Base-by-base conservation (phyloP, 768 basidiomycete species). In the Lentinula lateritia region DNA sequence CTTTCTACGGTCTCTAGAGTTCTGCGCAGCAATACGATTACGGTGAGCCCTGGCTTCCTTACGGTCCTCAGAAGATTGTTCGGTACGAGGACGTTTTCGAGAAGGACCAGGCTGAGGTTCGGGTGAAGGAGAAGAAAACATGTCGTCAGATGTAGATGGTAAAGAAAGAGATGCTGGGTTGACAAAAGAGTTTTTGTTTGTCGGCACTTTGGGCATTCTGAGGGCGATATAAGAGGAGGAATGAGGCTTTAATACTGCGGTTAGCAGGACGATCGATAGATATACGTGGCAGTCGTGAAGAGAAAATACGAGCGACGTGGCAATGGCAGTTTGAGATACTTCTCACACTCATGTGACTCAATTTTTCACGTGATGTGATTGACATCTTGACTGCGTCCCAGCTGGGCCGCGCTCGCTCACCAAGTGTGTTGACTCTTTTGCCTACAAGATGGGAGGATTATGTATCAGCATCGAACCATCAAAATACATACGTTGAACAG, bases 11-110 rank as follows among this genome's bases (percentile, higher is more conserved):
- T 96, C 94, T 50, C 94, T 87, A 10, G 90, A 92, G 76, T 94
- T 90, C 79, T 96, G 94, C 5, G 93, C 93, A 1, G 94, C 94
- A 72, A 95, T 92, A 55, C 93, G 84, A 75, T 96, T 96, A 61
- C 94, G 87, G 75, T 94, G 92, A 15, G 91, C 93, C 65, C 94
- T 82, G 52, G 90, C 92, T 71, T 93, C 92, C 67, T 85, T 90
- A 73, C 90, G 89, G 68, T 93, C 90, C 64, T 93, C 92, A 0
- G 88, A 77, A 6, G 84, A 77, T 28, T 80, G 52, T 9, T 82
- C 81, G 7, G 87, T 80, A 67, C 92, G 87, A 38, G 84, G 72
- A 34, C 92, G 90, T 71, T 93, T 93, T 66, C 90, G 87, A 34
- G 90, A 82, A 13, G 87, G 83, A 35, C 80, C 80, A 8, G 76